These are phyloP conservation scores for Sanghuangporus weigelae DNA, from an alignment of 1,284 basidiomycete species.

Conservation along the genomic window DNA sequence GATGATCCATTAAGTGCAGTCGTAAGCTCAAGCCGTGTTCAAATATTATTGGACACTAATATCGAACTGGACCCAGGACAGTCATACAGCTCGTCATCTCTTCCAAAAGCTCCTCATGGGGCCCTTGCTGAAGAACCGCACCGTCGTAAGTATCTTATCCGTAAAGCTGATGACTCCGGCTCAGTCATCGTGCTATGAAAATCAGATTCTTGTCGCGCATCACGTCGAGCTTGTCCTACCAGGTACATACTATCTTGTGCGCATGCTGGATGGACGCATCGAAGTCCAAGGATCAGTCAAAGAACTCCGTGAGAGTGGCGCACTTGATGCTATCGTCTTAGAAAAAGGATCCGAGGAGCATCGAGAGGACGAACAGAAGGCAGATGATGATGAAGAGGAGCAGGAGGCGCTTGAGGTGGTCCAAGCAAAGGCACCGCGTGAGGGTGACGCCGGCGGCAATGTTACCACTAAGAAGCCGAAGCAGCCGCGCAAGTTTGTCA, in stretches of 20 bases:
- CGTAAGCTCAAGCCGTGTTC: constrained; percentile 32
- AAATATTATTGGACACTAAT: background rate
- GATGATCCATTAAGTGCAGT: constrained; percentile 73
- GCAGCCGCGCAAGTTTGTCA: constrained; percentile 59
- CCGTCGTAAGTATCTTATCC: constrained; percentile 42
- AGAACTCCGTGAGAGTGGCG: constrained; percentile 51
- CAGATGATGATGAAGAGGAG: constrained; percentile 32
- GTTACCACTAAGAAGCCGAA: constrained; percentile 23
- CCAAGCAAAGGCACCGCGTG: constrained; percentile 24
- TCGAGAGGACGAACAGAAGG: constrained; percentile 20
- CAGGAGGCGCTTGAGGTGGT: constrained; percentile 26
- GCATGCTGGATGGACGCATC: constrained; percentile 70
- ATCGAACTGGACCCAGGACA: constrained; percentile 43
- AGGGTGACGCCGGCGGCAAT: constrained; percentile 25
- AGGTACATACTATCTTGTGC: constrained; percentile 60
- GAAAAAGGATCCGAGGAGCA: constrained; percentile 33
- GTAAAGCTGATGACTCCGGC: background rate
- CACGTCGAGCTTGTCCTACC: constrained; percentile 72
- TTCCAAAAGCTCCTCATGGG: constrained; percentile 61
- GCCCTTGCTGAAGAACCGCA: constrained; percentile 58
- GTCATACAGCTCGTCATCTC: constrained; percentile 66
- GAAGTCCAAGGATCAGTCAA: constrained; percentile 61
- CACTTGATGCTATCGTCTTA: constrained; percentile 52
- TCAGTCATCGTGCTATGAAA: background rate
- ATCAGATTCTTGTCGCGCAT: constrained; percentile 64